Evolutionary conservation across 371 early-diverging fungal genomes (phyloP), one percentile per base, ranked within the genome.

Genomic region (Mucor indicus): DNA sequence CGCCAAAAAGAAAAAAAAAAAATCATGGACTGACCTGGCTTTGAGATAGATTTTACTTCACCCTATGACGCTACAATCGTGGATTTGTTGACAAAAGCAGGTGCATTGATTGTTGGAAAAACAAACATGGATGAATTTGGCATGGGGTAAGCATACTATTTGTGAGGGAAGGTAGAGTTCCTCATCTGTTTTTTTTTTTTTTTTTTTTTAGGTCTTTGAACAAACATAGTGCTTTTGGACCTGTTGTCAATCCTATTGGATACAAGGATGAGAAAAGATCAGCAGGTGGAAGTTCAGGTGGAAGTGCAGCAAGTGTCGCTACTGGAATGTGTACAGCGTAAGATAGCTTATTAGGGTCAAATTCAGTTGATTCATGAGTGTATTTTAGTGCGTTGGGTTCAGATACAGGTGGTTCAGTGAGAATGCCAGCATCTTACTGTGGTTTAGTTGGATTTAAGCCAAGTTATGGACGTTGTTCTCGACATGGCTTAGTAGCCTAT

Each of bases 101-200:
- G 96, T 2, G 90, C 81, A 0, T 57, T 85, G 6, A 66, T 89
- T 8, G 71, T 87, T 7, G 94, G 92, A n/a, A 92, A 92, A 49
- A 83, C 91, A 11, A 96, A 94, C 64, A 86, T 96, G 92, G 97
- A 96, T 62, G 96, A 96, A 61, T 96, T 95, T 81, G 97, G 94
- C n/a, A 96, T 96, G 95, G 97, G 97, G 74, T 89, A 73, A 29
- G 41, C 21, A 16, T 38, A 9, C 9, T 37, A n/a, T n/a, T n/a
- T n/a, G n/a, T n/a, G n/a, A n/a, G n/a, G n/a, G n/a, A n/a, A n/a
- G n/a, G n/a, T n/a, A n/a, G n/a, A n/a, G n/a, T n/a, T n/a, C n/a
- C n/a, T n/a, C n/a, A n/a, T n/a, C n/a, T n/a, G n/a, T n/a, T n/a
- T n/a, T n/a, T n/a, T n/a, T n/a, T n/a, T 20, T 44, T 19, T 38